Evolutionary conservation across 2,329 filamentous ascomycete genomes (phyloP).

Genomic region (Coniosporium uncinatum): DNA sequence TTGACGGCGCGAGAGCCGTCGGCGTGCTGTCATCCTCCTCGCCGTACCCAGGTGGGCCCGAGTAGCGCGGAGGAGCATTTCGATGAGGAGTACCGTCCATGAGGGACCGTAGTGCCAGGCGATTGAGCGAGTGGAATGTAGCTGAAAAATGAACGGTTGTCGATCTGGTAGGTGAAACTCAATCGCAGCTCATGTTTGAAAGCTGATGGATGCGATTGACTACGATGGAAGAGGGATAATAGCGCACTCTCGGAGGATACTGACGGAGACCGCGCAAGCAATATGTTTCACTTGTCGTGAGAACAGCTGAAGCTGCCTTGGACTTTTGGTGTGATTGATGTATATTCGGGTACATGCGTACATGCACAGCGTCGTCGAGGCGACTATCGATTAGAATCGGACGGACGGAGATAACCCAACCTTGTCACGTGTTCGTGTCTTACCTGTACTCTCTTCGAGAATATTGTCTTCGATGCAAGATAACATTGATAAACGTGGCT

Average conservation of each 20-base stretch:
- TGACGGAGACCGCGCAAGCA: not conserved
- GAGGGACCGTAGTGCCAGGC: no score
- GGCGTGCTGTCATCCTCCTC: constrained; percentile 22
- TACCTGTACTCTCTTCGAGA: no score
- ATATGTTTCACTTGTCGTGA: no score
- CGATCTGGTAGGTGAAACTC: not conserved
- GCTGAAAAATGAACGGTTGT: not conserved
- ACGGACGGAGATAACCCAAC: no score
- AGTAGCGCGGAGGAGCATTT: constrained; percentile 23
- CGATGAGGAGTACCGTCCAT: no score
- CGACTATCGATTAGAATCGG: not conserved
- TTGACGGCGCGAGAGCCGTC: constrained; percentile 25
- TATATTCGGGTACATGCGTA: no score
- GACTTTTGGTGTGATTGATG: no score
- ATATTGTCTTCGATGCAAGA: no score
- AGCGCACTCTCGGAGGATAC: not conserved
- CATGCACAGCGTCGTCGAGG: not conserved
- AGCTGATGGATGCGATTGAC: not conserved
- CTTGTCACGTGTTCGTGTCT: no score
- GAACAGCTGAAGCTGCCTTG: no score
- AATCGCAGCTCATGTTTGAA: not conserved
- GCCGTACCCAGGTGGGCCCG: constrained; percentile 34
- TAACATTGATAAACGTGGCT: no score
- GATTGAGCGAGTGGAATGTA: not conserved
- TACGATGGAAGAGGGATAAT: not conserved